Conservation (phyloP, 441 rosid genomes). For the Gossypium davidsonii region DNA sequence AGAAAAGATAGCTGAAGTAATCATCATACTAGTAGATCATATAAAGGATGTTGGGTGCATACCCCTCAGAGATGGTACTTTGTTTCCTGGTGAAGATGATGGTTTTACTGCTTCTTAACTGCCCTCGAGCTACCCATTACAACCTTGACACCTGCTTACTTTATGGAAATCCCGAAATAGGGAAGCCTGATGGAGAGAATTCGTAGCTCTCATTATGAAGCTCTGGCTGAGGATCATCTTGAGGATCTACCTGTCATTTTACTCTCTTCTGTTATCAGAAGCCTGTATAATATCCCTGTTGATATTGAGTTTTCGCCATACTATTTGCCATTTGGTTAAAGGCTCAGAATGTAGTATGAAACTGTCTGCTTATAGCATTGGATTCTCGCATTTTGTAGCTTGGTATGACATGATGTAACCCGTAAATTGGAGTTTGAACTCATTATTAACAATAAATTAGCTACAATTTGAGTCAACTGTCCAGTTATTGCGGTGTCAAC, state of each 20-base stretch:
- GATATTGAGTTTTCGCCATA: neutral
- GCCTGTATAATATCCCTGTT: neutral
- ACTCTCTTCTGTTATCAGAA: neutral
- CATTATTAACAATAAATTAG: neutral
- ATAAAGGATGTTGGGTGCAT: conserved; percentile 28
- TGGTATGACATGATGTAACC: neutral
- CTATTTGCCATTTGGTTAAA: neutral
- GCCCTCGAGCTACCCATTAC: neutral
- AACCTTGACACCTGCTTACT: neutral
- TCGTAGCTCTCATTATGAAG: neutral
- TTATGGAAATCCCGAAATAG: neutral
- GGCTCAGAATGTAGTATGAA: neutral
- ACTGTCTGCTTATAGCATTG: neutral
- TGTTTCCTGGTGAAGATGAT: conserved; percentile 7
- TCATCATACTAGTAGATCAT: conserved; percentile 20
- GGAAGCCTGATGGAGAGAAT: neutral
- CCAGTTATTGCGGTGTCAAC: neutral
- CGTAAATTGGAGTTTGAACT: neutral
- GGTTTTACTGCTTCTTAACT: neutral
- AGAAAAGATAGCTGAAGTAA: conserved; percentile 19
- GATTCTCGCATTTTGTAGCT: neutral
- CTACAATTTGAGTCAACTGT: neutral
- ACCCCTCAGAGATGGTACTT: neutral
- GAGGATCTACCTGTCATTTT: neutral
- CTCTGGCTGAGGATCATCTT: neutral